Evolutionary conservation across 768 basidiomycete genomes (phyloP), one percentile per base, ranked within the genome.

Genomic region (Trametes cingulata): DNA sequence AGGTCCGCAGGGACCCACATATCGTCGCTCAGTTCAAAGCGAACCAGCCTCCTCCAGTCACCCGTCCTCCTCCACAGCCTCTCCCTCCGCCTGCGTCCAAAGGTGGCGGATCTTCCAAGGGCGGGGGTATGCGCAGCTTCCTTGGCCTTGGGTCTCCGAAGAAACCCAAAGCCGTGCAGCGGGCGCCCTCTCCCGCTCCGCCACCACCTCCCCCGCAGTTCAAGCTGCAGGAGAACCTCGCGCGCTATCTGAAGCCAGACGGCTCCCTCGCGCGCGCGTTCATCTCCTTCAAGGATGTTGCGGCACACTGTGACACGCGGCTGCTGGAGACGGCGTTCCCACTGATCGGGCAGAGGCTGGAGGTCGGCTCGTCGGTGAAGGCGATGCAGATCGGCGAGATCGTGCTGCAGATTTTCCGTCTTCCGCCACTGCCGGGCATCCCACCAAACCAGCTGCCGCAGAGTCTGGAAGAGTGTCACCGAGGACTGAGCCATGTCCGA

Each of bases 381-480:
- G 84, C 87, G 49, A 70, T 85, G 57, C 87, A 92, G 69, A 81
- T 95, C 20, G 95, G 94, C 37, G 91, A 95, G 73, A 85, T 98
- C 54, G 84, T 93, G 13, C 75, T 98, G 52, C 95, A 98, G 74
- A 76, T 98, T 56, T 95, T 98, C 76, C 81, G 94, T 69, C 76
- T 98, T 12, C 95, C 95, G 0, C 85, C 95, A 2, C 73, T 98
- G 46, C 90, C 92, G n/a, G 93, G 93, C 17, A 77, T 97, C 20
- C 75, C 85, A 36, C 80, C 84, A 19, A 85, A 87, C 43, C 83
- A 92, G 61, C 78, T 98, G 19, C 95, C 96, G 14, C 90, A 95
- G 72, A 94, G 92, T 68, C 77, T 98, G 66, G 95, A 98, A 55
- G 96, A 98, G 68, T 95, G 93, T 67, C 82, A 88, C 66, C 84